Base-by-base conservation (phyloP, 352 stramenopile genomes). In the Globisporangium barbulae region DNA sequence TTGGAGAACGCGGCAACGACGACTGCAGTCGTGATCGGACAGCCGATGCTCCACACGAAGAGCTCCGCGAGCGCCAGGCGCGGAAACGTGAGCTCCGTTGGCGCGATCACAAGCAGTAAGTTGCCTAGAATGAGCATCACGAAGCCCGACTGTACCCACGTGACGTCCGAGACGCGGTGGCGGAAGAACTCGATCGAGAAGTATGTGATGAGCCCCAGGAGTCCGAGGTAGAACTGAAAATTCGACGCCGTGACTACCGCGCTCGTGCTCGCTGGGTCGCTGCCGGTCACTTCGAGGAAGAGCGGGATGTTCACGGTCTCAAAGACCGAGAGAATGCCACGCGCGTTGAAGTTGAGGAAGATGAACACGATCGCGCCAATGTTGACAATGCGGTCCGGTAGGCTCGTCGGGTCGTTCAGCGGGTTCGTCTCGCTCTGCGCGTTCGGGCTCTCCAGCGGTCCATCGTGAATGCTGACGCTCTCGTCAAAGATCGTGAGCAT, bases 291-390 rank as follows among this genome's bases (percentile, higher is more conserved):
- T 59, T 86, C 64, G 37, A 94, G 65, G 54, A 91, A 92, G 2
- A 94, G 54, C 41, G 85, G 83, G n/a, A 94, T 90, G 65, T 92
- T 92, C 37, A 92, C 82, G 3, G 85, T 93, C 70, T 93, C 85
- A 53, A 93, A 93, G 2, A 93, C 84, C 1, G 82, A 91, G 53
- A 93, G 59, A 35, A 93, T 91, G 25, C 82, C 85, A 21, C 85
- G 81, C 3, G 80, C 81, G 50, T 73, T 84, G 65, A 91, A 89
- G 70, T 93, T 93, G 35, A 93, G 70, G 64, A 87, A 85, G 67
- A 93, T 91, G 64, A 91, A 93, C 10, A 93, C 80, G 21, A 80
- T 66, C 0, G 79, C 81, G 39, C 84, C 84, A 60, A 88, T 84
- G 60, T 83, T 83, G n/a, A 93, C 79, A 53, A 93, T 76, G 39